Conservation (phyloP, 1,139 yeast species). For the Debaryomyces singareniensis region DNA sequence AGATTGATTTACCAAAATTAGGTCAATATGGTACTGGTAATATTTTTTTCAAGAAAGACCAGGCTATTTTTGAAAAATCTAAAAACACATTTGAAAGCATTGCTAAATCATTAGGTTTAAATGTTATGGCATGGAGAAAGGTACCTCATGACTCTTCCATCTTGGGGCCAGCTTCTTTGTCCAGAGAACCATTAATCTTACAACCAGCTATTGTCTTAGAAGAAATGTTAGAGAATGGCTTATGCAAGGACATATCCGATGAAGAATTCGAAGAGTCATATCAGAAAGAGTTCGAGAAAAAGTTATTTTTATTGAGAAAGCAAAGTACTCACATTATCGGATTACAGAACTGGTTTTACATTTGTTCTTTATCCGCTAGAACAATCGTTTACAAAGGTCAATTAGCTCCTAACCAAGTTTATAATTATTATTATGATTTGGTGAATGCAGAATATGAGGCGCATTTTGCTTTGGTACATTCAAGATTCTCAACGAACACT, state of each 20-base stretch:
- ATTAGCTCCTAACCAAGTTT: conserved; percentile 93
- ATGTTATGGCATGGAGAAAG: conserved; percentile 88
- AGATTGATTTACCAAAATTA: conserved; percentile 57
- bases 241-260: conserved; percentile 28
- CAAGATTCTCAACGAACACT: conserved; percentile 95
- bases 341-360: conserved; percentile 94
- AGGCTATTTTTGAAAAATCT: conserved; percentile 57
- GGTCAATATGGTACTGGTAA: conserved; percentile 97
- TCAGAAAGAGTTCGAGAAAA: conserved; percentile 71
- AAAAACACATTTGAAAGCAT: conserved; percentile 72
- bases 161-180: conserved; percentile 89
- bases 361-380: conserved; percentile 83
- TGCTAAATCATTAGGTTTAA: conserved; percentile 69
- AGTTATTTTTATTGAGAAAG: conserved; percentile 79
- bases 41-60: conserved; percentile 82
- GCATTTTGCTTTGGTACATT: conserved; percentile 93
- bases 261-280: conserved; percentile 53
- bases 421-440: conserved; percentile 88
- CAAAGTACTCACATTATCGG: conserved; percentile 89
- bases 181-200: conserved; percentile 84
- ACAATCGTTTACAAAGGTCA: conserved; percentile 97
- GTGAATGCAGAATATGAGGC: conserved; percentile 90
- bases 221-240: conserved; percentile 42
- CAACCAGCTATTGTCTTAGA: conserved; percentile 82
- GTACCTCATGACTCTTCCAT: conserved; percentile 95